Base-by-base conservation (phyloP, 441 rosid genomes). In the Corymbia calophylla region DNA sequence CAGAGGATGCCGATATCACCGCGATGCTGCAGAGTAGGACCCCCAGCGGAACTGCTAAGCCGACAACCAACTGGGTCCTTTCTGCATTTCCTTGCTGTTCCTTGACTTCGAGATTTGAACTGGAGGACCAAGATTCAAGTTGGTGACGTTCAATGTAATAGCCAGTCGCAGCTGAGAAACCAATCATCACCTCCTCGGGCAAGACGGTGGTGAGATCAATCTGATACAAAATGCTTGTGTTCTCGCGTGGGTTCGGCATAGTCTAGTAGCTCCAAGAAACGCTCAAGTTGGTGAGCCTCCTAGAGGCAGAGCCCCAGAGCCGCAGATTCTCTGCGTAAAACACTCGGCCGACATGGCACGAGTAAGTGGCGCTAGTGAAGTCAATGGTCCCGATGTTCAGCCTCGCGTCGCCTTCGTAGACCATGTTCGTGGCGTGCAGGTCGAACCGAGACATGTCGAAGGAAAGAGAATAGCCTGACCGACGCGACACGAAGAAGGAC, bases 1-100 rank as follows among this genome's bases (percentile, higher is more conserved):
- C 64, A 25, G 0, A 58, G n/a, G 64, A 58, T 58, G 64, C n/a
- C 0, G n/a, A 58, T 58, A 10, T 1, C 25, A 29, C 64, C 0
- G 64, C 64, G 64, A 2, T 10, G 64, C 64, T 29, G 0, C 29
- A 58, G 64, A 25, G 64, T 58, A 23, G 64, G 64, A 58, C n/a
- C 29, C 64, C 64, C n/a, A 58, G 64, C 29, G 64, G 64, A 58
- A 58, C n/a, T 58, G 64, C 64, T 58, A 25, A 58, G 64, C 64
- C n/a, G 64, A 58, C 64, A 58, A 0, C 64, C 64, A 58, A 2
- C n/a, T 58, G 23, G 23, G 6, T 58, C n/a, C 64, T 25, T 58
- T 25, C 6, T 58, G 64, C 64, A 25, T 25, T 58, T 58, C 64
- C 64, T 4, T 58, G 64, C 64, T 25, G 64, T 58, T 58, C 29